Base-by-base conservation (phyloP, 2,329 filamentous ascomycete genomes). In the Aureobasidium leucospermi region DNA sequence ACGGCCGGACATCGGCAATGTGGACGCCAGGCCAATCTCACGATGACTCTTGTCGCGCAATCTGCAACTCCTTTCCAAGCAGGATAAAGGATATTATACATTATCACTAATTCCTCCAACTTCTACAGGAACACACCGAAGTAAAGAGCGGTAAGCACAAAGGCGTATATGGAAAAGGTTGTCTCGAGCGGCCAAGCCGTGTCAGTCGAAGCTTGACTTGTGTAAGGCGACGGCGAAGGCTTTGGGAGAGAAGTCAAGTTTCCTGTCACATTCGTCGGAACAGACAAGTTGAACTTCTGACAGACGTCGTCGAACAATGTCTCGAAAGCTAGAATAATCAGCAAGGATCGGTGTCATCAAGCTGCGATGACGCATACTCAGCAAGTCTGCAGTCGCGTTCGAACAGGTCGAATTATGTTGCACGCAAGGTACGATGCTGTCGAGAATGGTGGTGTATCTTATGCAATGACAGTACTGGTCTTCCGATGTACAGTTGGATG, bases 191-290 rank as follows among this genome's bases (percentile, higher is more conserved):
- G 31, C 55, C 55, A 58, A 6, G 55, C 16, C 9, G 34, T 34
- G 6, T 41, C 55, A 6, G 36, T 10, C 36, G 55, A 48, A 34
- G 55, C 43, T 15, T 8, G 43, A 42, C 55, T 48, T 2, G 28
- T 58, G n/a, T 58, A 58, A 3, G 55, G 43, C 10, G 36, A 15
- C 10, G 55, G 41, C 13, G 31, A 23, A 32, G 8, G 36, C 32
- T 16, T 23, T 15, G 55, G 34, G 5, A 28, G 3, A 16, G 43
- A 19, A 11, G 55, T 46, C 29, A 31, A 2, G 16, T 58, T 58
- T 61, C 23, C 57, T 63, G 48, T 53, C 8, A 42, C 43, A 32
- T 61, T 59, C 16, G 51, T 53, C 13, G 56, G 47, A 11, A 59
- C n/a, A 3, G 56, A 55, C 5, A 59, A 13, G 31, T 61, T 58